These are phyloP conservation scores for Gleditsia sinensis DNA, from an alignment of 306 rosid genomes.

Conservation along the genomic window DNA sequence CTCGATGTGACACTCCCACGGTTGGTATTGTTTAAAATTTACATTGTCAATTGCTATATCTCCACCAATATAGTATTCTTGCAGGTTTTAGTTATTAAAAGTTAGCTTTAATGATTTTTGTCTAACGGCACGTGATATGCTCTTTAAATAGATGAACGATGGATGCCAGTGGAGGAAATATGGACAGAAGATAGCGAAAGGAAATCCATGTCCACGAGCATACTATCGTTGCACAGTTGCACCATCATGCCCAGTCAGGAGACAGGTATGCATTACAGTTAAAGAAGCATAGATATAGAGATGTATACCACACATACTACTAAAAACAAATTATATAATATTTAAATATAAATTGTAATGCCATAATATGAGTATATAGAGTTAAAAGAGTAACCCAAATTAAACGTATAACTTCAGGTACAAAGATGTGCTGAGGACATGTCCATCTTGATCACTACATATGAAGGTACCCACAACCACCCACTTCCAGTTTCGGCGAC, in stretches of 20 bases:
- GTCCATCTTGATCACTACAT: conserved; percentile 67
- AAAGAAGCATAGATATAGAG: too few relatives aligned
- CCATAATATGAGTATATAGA: too few relatives aligned
- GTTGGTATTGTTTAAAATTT: conserved; percentile 36
- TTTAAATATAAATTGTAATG: too few relatives aligned
- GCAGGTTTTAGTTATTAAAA: background rate
- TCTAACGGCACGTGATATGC: background rate
- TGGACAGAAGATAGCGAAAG: conserved; percentile 79
- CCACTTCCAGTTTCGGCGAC: conserved; percentile 77
- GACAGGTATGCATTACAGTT: conserved; percentile 49
- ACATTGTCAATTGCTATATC: background rate
- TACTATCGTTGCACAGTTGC: conserved; percentile 81
- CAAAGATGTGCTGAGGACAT: conserved; percentile 73
- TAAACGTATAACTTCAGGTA: conserved; percentile 43
- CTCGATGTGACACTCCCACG: conserved; percentile 79
- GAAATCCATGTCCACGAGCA: conserved; percentile 82
- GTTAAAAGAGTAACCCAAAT: background rate
- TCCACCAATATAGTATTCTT: background rate
- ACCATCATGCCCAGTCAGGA: conserved; percentile 70
- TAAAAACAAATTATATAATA: too few relatives aligned
- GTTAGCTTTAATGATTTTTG: background rate
- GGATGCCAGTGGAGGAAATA: conserved; percentile 92
- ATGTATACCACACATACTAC: too few relatives aligned
- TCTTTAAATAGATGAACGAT: conserved; percentile 60
- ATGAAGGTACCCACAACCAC: conserved; percentile 78